phyloP scores from a whole-genome alignment of 1,284 basidiomycete species.

The Boletellus dicymbophilus region DNA sequence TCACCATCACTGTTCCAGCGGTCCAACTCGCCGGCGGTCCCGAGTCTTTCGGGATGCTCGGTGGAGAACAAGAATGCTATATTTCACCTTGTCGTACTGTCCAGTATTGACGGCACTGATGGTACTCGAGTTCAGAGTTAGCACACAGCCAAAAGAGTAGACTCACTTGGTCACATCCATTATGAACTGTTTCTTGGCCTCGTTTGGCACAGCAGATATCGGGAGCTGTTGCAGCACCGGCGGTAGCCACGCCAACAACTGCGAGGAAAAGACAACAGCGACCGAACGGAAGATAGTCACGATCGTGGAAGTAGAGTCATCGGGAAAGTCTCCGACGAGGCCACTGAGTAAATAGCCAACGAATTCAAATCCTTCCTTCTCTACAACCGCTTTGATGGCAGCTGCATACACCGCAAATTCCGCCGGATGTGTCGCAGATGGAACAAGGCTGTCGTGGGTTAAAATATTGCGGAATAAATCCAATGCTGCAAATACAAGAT shows the following conservation, averaged over 20 bases:
- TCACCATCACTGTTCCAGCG: conserved; percentile 38
- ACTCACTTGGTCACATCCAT: conserved; percentile 73
- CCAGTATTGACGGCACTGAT: conserved; percentile 61
- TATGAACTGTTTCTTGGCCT: conserved; percentile 78
- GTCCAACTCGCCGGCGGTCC: conserved; percentile 58
- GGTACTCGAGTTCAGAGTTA: conserved; percentile 4
- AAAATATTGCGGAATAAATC: conserved; percentile 79
- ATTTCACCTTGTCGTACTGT: conserved; percentile 79
- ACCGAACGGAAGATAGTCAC: conserved; percentile 79
- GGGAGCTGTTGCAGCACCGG: conserved; percentile 75
- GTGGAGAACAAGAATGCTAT: conserved; percentile 65
- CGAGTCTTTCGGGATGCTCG: conserved; percentile 69
- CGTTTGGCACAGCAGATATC: conserved; percentile 57
- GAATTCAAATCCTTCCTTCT: conserved; percentile 76
- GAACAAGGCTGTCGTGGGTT: conserved; percentile 67
- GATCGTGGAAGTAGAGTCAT: conserved; percentile 77
- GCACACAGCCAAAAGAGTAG: conserved; percentile 3
- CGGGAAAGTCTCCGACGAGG: conserved; percentile 85
- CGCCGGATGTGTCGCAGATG: conserved; percentile 49
- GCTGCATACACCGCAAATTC: conserved; percentile 67
- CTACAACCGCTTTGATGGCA: conserved; percentile 68
- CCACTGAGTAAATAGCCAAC: conserved; percentile 76
- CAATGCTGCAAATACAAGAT: conserved; percentile 80
- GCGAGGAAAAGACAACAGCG: conserved; percentile 64
- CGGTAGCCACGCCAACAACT: conserved; percentile 75